Evolutionary conservation across 148 eudicot species (phyloP), one percentile per base, ranked within the genome.

Genomic region (Tetragonia tetragonoides): DNA sequence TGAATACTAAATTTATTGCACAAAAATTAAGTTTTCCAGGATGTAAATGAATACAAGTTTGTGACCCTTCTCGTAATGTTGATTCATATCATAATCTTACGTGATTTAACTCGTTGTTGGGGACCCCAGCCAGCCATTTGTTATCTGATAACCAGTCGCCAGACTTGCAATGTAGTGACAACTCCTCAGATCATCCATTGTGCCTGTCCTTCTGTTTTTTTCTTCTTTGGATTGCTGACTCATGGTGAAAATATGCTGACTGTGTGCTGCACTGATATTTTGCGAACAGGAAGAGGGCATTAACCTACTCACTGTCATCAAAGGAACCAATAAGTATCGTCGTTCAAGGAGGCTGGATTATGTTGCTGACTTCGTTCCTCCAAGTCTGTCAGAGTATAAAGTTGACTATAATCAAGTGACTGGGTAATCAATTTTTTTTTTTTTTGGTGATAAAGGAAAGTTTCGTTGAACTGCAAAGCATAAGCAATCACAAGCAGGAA

Each of bases 281-380:
- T 14, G 79, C 70, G 24, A 85, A 88, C 92, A 95, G 99, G 99
- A 95, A 87, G 97, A 93, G 82, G 95, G 95, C 40, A 86, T 95
- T 78, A 90, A 91, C 85, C 86, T 95, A 54, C 81, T 95, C 80
- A 87, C 90, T 15, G 76, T 91, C 60, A 90, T 95, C 73, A 95
- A 87, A 86, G 92, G 86, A 61, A 89, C 90, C 28, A 64, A 68
- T 75, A 95, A 78, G 66, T 95, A 95, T 66, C 97, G 99, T 37
- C 93, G 87, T 63, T 91, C 97, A 24, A 83, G 78, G 65, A 90
- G 80, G 81, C 79, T 77, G 74, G 90, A 95, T 81, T 82, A 75
- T 78, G 85, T 95, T 68, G 64, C 6, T 39, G 95, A 93, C 80
- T 93, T 82, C 81, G 64, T 93, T 70, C 97, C 99, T 78, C 97